Conservation (phyloP, 2,329 filamentous ascomycete species). For the Sphaerulina musiva region DNA sequence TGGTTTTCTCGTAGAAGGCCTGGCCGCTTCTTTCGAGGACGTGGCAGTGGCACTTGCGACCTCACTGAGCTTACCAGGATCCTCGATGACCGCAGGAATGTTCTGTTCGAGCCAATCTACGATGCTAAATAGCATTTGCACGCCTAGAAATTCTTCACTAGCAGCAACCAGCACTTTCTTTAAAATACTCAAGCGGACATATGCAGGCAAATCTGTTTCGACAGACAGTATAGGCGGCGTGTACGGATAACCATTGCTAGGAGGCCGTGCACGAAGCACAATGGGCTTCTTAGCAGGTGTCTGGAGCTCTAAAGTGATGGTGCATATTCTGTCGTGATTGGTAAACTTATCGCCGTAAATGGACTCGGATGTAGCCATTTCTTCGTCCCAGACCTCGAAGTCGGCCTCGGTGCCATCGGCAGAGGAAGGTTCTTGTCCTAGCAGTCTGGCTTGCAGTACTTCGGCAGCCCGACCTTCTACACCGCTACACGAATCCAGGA, state of each 20-base stretch:
- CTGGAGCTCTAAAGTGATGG: slow-evolving; percentile 57
- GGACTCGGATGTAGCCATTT: slow-evolving; percentile 73
- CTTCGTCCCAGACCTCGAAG: slow-evolving; percentile 69
- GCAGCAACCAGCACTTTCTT: slow-evolving; percentile 69
- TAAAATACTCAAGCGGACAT: slow-evolving; percentile 85
- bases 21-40: slow-evolving; percentile 36
- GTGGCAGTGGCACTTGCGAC: slow-evolving; percentile 69
- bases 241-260: slow-evolving; percentile 63
- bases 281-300: slow-evolving; percentile 41
- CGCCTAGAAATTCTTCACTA: slow-evolving; percentile 63
- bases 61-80: slow-evolving; percentile 75
- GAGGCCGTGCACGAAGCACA: slow-evolving; percentile 61
- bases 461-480: slow-evolving; percentile 75
- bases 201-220: slow-evolving; percentile 66
- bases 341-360: slow-evolving; percentile 74
- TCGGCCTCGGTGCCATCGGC: slow-evolving; percentile 32
- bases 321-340: slow-evolving; percentile 51
- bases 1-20: slow-evolving; percentile 31
- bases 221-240: slow-evolving; percentile 63
- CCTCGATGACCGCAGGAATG: slow-evolving; percentile 72
- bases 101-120: slow-evolving; percentile 88
- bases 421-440: slow-evolving; percentile 35
- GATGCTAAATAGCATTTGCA: slow-evolving; percentile 85
- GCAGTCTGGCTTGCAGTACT: slow-evolving; percentile 64
- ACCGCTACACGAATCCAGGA: slow-evolving; percentile 61